These are phyloP conservation scores for Elsinoe perseae DNA, from an alignment of 2,329 filamentous ascomycete genomes.

Conservation along the genomic window DNA sequence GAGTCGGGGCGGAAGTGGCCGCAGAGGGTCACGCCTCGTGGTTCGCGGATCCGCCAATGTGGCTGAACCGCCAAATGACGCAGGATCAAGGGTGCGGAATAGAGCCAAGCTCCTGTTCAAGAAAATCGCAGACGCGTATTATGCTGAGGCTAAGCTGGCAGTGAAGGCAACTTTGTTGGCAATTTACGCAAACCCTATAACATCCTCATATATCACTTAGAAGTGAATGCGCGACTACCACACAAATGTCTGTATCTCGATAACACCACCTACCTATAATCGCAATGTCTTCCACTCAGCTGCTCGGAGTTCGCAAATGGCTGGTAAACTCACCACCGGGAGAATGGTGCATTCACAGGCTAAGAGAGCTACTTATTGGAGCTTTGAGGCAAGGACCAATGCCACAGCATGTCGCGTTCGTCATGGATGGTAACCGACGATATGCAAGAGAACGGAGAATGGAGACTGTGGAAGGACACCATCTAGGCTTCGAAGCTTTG, in stretches of 20 bases:
- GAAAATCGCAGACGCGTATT: conserved; percentile 6
- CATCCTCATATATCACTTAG: neutral
- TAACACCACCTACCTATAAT: neutral
- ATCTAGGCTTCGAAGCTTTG: conserved; percentile 89
- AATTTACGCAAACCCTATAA: conserved; percentile 1
- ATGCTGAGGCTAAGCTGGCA: conserved; percentile 13
- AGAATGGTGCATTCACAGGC: conserved; percentile 73
- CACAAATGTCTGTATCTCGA: neutral
- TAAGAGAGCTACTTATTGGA: conserved; percentile 80
- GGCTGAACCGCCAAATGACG: conserved; percentile 1
- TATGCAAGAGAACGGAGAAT: conserved; percentile 87
- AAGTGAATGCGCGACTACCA: neutral
- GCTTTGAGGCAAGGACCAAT: conserved; percentile 84
- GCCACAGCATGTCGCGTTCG: conserved; percentile 94
- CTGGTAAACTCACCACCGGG: conserved; percentile 80
- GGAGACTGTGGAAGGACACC: conserved; percentile 93
- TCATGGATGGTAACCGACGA: conserved; percentile 96
- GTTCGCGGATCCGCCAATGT: conserved; percentile 7
- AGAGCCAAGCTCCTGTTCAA: neutral
- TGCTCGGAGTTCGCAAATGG: conserved; percentile 62
- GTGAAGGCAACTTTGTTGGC: conserved; percentile 13
- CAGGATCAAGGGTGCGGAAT: conserved; percentile 2
- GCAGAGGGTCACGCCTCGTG: conserved; percentile 1
- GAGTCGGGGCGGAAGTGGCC: conserved; percentile 5
- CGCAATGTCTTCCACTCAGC: conserved; percentile 41